Conservation (phyloP, 2,329 filamentous ascomycete genomes). For the Hymenoscyphus scutula region DNA sequence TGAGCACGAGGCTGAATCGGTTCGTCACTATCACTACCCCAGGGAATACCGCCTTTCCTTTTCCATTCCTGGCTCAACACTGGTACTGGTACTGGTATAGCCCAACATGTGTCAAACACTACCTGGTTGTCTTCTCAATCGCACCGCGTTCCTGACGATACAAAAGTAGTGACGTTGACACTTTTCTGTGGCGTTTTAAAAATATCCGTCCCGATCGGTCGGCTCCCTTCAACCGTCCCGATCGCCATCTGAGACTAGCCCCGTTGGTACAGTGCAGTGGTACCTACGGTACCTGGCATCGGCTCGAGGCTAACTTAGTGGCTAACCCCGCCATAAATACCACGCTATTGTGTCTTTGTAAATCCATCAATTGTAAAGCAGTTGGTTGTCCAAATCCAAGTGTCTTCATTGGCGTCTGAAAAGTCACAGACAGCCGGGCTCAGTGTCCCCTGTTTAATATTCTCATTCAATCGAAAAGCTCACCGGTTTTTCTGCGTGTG, state of each 20-base stretch:
- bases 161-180: constrained; percentile 20
- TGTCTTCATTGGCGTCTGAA: not conserved
- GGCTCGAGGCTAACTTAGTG: not conserved
- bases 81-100: too few species aligned
- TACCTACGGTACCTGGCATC: not conserved
- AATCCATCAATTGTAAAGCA: not conserved
- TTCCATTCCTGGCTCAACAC: not conserved
- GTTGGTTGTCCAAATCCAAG: not conserved
- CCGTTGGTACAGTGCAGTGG: not conserved
- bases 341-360: not conserved
- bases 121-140: not conserved
- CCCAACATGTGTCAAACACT: constrained; percentile 1
- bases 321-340: not conserved
- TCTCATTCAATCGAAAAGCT: constrained; percentile 5
- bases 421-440: not conserved
- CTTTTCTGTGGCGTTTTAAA: constrained; percentile 10
- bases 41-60: not conserved
- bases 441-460: not conserved
- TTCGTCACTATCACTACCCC: not conserved
- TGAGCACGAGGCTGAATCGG: not conserved
- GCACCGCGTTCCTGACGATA: not conserved
- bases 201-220: constrained; percentile 1
- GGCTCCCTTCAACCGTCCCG: not conserved
- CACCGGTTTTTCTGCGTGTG: constrained; percentile 23
- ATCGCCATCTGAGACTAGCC: not conserved